These are phyloP conservation scores for Kazachstania sp. DNA, from an alignment of 1,139 yeast species.

Conservation along the genomic window DNA sequence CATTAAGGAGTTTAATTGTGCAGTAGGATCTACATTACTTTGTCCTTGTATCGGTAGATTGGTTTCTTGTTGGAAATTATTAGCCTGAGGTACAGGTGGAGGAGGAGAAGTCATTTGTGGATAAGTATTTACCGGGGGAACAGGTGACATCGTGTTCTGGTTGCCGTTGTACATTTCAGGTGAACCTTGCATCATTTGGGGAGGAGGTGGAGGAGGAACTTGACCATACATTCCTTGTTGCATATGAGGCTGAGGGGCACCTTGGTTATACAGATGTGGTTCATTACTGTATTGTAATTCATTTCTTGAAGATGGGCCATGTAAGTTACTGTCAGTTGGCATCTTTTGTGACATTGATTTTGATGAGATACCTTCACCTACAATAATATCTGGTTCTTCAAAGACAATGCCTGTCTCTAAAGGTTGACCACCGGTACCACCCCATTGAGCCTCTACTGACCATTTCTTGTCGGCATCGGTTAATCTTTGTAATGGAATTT, in stretches of 20 bases:
- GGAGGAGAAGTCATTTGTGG: not conserved
- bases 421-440: slow-evolving; percentile 93
- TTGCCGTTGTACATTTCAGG: slow-evolving; percentile 12
- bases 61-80: not conserved
- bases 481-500: slow-evolving; percentile 75
- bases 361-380: slow-evolving; percentile 89
- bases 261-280: slow-evolving; percentile 4
- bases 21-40: slow-evolving; percentile 31
- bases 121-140: not conserved
- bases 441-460: slow-evolving; percentile 91
- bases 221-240: slow-evolving; percentile 3
- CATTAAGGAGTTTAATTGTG: slow-evolving; percentile 35
- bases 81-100: not conserved
- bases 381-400: slow-evolving; percentile 96
- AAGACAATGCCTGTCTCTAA: slow-evolving; percentile 71
- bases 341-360: slow-evolving; percentile 82
- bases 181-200: slow-evolving; percentile 7
- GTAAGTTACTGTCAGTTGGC: slow-evolving; percentile 81
- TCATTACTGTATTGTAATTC: slow-evolving; percentile 1
- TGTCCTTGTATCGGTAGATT: slow-evolving; percentile 16
- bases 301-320: slow-evolving; percentile 64
- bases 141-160: not conserved
- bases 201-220: slow-evolving; percentile 13
- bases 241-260: slow-evolving; percentile 8
- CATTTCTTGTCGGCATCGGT: slow-evolving; percentile 92